Evolutionary conservation across 1,284 basidiomycete species (phyloP), one percentile per base, ranked within the genome.

Genomic region (Heterobasidion occidentale): DNA sequence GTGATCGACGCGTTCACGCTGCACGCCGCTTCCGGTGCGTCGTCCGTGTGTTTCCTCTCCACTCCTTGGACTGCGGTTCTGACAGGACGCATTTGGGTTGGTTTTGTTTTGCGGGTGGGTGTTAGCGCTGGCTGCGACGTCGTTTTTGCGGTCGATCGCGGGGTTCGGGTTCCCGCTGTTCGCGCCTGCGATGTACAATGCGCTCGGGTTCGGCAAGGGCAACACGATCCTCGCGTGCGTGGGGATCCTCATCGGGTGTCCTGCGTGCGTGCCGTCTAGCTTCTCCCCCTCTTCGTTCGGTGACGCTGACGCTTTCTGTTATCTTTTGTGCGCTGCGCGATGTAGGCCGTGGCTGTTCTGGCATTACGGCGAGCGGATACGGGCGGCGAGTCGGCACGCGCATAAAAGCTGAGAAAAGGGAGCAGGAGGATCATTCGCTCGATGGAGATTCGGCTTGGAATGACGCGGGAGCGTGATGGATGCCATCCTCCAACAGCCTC

Each of bases 81-180:
- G 7, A 47, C 15, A 3, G 17, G n/a, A 2, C 38, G 7, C 38
- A 42, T 42, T 42, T n/a, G 14, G 19, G 72, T 64, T 2, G n/a
- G 3, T 33, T 48, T 17, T 48, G 19, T 27, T 14, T 36, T 14
- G 36, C 46, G 27, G 36, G 20, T 55, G n/a, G n/a, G n/a, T n/a
- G n/a, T n/a, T n/a, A 79, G 85, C 85, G 3, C 69, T 86, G 3
- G 84, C 83, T 0, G 81, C 83, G 0, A 77, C 78, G 15, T 70
- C 78, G 0, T 84, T 68, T 66, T 63, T 86, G 3, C 80, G 84
- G 38, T 81, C 83, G 0, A 60, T 85, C 0, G 79, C 79, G 1
- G 83, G 85, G 2, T 86, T 85, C 53, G 81, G 77, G 1, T 88
- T 88, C 65, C 86, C 86, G 15, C 66, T 88, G 11, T 87, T 88